phyloP scores from a whole-genome alignment of 2,329 filamentous ascomycete genomes.

The Aspergillus sp. region DNA sequence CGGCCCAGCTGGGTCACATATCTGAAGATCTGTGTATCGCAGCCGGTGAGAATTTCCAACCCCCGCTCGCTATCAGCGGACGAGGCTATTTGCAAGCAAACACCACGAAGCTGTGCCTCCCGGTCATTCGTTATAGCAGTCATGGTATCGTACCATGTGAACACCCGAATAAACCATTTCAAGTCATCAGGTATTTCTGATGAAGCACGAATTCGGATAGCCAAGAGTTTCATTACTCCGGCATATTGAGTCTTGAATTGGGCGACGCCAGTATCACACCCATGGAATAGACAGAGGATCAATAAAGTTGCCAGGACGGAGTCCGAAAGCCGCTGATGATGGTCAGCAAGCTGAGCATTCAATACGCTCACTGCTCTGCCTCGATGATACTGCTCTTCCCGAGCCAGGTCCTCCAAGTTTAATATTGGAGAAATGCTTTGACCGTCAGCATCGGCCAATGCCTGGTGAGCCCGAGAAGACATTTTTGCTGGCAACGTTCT shows the following conservation, averaged over 20 bases:
- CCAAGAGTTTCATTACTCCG: slow-evolving; percentile 85
- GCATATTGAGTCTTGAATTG: slow-evolving; percentile 93
- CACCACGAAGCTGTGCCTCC: slow-evolving; percentile 72
- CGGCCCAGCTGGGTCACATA: slow-evolving; percentile 79
- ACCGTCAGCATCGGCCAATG: slow-evolving; percentile 37
- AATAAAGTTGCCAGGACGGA: slow-evolving; percentile 84
- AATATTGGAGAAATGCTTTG: slow-evolving; percentile 40
- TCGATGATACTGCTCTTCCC: slow-evolving; percentile 81
- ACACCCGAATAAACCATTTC: slow-evolving; percentile 84
- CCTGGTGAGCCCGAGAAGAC: slow-evolving; percentile 46
- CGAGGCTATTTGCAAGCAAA: slow-evolving; percentile 61
- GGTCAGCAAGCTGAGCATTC: slow-evolving; percentile 79
- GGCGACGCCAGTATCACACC: slow-evolving; percentile 88
- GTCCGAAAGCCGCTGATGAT: slow-evolving; percentile 72
- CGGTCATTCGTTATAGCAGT: slow-evolving; percentile 89
- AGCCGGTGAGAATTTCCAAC: slow-evolving; percentile 81
- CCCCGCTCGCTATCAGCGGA: slow-evolving; percentile 67
- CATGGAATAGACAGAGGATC: slow-evolving; percentile 85
- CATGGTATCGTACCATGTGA: slow-evolving; percentile 93
- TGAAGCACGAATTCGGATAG: slow-evolving; percentile 65
- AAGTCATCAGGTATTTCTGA: slow-evolving; percentile 63
- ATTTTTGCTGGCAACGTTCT: slow-evolving; percentile 50
- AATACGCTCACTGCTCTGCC: slow-evolving; percentile 77
- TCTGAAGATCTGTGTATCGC: slow-evolving; percentile 82
- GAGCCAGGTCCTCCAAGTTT: slow-evolving; percentile 58